Base-by-base conservation (phyloP, 345 rosid species). In the Diplotaxis tenuifolia region DNA sequence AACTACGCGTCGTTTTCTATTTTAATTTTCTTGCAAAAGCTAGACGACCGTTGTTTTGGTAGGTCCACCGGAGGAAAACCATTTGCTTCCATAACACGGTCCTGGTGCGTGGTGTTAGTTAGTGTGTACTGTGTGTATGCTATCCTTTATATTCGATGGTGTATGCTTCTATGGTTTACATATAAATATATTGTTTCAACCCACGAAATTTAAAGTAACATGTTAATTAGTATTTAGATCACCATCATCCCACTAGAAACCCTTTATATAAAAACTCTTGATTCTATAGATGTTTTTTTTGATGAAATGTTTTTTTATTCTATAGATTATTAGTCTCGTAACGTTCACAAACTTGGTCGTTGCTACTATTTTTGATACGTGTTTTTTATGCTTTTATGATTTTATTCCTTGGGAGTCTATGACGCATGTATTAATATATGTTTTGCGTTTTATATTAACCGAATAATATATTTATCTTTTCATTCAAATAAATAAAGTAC, bases 1-100 rank as follows among this genome's bases (percentile, higher is more conserved):
- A 56, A 76, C 71, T 65, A 57, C 67, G 71, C 45, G 80, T 70
- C 42, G 62, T 70, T 70, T 76, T 68, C 3, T 45, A 21, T 70
- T 54, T 70, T 21, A 6, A 16, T 7, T 12, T 55, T 54, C 18
- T 9, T 45, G 32, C 55, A 31, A 19, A 70, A 62, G 74, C 31
- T 55, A 63, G 55, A 29, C 18, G 34, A 70, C 67, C 56, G 60
- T 76, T 76, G 27, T 52, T 69, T 25, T 15, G 56, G 68, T 64
- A 64, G 68, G 68, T 64, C 68, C 54, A 38, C 29, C 42, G 40
- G 31, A 7, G 58, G 54, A 23, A 16, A 9, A 69, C 27, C 15
- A 67, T 20, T 29, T 66, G 53, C 19, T 65, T 50, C 28, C 70
- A 40, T 52, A 40, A 62, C 42, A 62, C 42, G 70, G 75, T 63